These are phyloP conservation scores for Marchantia polymorpha DNA, from an alignment of 225 moss, liverwort and hornwort genomes.

Conservation along the genomic window DNA sequence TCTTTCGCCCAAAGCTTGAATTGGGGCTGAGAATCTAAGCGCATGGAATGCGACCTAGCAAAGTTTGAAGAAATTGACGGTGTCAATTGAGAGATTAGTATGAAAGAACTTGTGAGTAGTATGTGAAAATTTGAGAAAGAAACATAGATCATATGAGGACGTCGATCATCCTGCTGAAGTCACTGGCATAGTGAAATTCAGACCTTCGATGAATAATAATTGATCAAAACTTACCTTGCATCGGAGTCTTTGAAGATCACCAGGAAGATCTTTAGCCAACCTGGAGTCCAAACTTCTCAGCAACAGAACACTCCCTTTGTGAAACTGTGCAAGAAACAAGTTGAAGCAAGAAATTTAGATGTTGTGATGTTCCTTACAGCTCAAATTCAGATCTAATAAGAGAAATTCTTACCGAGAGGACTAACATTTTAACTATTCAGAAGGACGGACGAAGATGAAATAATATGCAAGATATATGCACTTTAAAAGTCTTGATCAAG, in stretches of 20 bases:
- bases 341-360: not conserved
- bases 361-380: not conserved
- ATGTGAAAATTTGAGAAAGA: not conserved
- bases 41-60: slow-evolving; percentile 58
- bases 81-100: not conserved
- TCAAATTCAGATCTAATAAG: not conserved
- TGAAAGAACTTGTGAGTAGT: not conserved
- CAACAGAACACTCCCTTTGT: slow-evolving; percentile 50
- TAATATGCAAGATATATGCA: not conserved
- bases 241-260: slow-evolving; percentile 56
- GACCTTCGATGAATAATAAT: not conserved
- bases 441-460: not conserved
- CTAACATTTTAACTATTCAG: not conserved
- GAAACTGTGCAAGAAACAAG: slow-evolving; percentile 8
- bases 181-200: not conserved
- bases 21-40: slow-evolving; percentile 49
- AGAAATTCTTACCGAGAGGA: not conserved
- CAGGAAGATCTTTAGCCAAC: slow-evolving; percentile 52
- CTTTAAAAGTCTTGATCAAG: too few species aligned
- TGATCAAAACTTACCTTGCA: slow-evolving; percentile 50
- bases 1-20: slow-evolving; percentile 53
- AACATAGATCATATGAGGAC: not conserved
- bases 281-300: slow-evolving; percentile 58
- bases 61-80: not conserved
- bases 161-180: not conserved